Percentiles rank a stretch among this genome's conserved stretches.
These are phyloP conservation scores for Maudiozyma saulgeensis DNA, from an alignment of 805 yeast species.

Conservation along the genomic window DNA sequence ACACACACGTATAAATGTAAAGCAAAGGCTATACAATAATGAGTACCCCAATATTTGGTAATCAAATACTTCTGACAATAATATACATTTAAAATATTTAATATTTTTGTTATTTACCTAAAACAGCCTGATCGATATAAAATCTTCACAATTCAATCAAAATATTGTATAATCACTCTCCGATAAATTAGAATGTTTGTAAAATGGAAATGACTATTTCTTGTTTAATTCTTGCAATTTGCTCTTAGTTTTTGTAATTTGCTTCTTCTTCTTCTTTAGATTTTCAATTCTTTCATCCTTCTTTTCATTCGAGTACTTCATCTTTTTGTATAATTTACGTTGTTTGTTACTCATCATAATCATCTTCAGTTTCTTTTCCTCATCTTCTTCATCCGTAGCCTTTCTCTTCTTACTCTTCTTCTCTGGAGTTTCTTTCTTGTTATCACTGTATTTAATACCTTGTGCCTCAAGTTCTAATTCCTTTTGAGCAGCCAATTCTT, in stretches of 20 bases:
- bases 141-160: too few relatives aligned
- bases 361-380: slow-evolving; percentile 84
- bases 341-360: slow-evolving; percentile 98
- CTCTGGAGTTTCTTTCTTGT: slow-evolving; percentile 31
- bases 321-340: slow-evolving; percentile 85
- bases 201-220: slow-evolving; percentile 9
- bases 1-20: not conserved
- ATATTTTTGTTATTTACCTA: too few relatives aligned
- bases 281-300: slow-evolving; percentile 67
- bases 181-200: not conserved
- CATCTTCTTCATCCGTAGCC: slow-evolving; percentile 42
- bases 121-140: too few relatives aligned
- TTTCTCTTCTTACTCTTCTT: slow-evolving; percentile 30
- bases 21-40: too few relatives aligned
- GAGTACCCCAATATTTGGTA: not conserved
- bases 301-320: slow-evolving; percentile 84
- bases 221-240: slow-evolving; percentile 30
- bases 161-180: too few relatives aligned
- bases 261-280: slow-evolving; percentile 58
- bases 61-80: not conserved
- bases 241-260: slow-evolving; percentile 54
- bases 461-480: slow-evolving; percentile 87
- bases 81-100: not conserved
- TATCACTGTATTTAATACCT: slow-evolving; percentile 70
- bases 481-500: slow-evolving; percentile 54